Evolutionary conservation across 352 stramenopile genomes (phyloP).

Genomic region (Phytophthora pistaciae): DNA sequence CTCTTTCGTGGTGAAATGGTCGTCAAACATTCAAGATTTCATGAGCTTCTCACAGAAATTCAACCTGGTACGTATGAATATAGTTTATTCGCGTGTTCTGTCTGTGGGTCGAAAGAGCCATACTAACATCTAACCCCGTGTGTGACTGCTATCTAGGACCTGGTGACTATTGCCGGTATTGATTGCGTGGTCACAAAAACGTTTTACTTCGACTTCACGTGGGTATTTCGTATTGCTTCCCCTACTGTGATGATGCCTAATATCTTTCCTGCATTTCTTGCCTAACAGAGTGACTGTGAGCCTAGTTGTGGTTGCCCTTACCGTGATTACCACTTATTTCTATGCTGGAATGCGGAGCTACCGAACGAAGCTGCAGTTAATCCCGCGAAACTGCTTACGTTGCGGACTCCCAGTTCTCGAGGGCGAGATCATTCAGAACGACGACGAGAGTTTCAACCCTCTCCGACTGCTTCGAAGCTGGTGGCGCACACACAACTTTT

Average conservation of each 20-base stretch:
- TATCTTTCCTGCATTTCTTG: not conserved
- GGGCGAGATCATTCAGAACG: conserved; percentile 53
- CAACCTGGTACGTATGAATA: conserved; percentile 56
- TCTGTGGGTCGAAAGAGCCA: not conserved
- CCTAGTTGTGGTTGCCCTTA: conserved; percentile 52
- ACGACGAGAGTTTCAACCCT: conserved; percentile 69
- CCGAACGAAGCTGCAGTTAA: conserved; percentile 65
- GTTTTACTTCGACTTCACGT: conserved; percentile 86
- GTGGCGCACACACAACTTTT: conserved; percentile 42
- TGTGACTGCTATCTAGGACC: conserved; percentile 44
- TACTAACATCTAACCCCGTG: too few relatives aligned
- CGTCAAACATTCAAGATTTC: conserved; percentile 54
- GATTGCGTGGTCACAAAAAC: conserved; percentile 80
- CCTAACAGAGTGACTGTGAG: conserved; percentile 57
- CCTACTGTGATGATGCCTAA: conserved; percentile 1
- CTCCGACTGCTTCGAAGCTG: conserved; percentile 48
- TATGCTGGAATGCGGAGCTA: conserved; percentile 77
- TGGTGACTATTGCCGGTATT: conserved; percentile 75
- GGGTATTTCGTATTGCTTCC: conserved; percentile 8
- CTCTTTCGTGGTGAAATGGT: conserved; percentile 78
- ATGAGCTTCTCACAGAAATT: conserved; percentile 80
- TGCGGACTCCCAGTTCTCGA: conserved; percentile 76
- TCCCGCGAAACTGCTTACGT: conserved; percentile 74
- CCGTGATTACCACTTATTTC: conserved; percentile 68
- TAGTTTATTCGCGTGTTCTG: too few relatives aligned